Evolutionary conservation across 139 green algal genomes (phyloP).

Genomic region (Chlamydomonas sp.): DNA sequence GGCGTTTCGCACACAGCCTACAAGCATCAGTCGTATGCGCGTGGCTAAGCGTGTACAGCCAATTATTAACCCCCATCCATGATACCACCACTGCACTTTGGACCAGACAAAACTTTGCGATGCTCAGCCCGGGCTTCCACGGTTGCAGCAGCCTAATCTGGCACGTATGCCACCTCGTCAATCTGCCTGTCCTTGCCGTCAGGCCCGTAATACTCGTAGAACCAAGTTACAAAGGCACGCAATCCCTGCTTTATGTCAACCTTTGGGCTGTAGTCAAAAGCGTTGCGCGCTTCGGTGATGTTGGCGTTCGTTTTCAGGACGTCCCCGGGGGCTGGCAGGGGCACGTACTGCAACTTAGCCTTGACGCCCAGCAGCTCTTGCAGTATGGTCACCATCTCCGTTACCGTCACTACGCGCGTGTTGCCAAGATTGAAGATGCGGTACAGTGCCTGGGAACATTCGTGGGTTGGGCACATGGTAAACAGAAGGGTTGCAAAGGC

Average conservation of each 20-base stretch:
- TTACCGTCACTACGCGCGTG: constrained; percentile 76
- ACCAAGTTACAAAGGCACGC: constrained; percentile 77
- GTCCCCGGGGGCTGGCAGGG: constrained; percentile 74
- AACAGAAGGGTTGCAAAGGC: too few relatives aligned
- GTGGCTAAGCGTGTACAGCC: too few relatives aligned
- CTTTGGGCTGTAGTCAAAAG: constrained; percentile 54
- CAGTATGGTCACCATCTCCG: constrained; percentile 71
- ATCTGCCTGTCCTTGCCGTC: constrained; percentile 27
- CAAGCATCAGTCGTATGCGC: too few relatives aligned
- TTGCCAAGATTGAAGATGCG: constrained; percentile 83
- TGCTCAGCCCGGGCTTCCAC: too few relatives aligned
- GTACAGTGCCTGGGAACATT: constrained; percentile 7
- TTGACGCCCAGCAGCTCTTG: constrained; percentile 66
- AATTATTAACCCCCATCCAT: too few relatives aligned
- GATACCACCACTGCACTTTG: too few relatives aligned
- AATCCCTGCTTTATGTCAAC: constrained; percentile 63
- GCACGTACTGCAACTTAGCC: constrained; percentile 63
- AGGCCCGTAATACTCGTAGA: constrained; percentile 64
- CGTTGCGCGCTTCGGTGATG: constrained; percentile 58
- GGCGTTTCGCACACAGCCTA: too few relatives aligned
- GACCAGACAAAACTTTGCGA: too few relatives aligned
- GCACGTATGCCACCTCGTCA: constrained; percentile 43
- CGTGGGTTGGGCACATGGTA: too few relatives aligned
- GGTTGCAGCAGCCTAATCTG: constrained; percentile 2
- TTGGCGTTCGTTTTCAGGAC: constrained; percentile 84